These are phyloP conservation scores for Talaromyces wortmannii DNA, from an alignment of 495 filamentous ascomycete species.

Conservation along the genomic window DNA sequence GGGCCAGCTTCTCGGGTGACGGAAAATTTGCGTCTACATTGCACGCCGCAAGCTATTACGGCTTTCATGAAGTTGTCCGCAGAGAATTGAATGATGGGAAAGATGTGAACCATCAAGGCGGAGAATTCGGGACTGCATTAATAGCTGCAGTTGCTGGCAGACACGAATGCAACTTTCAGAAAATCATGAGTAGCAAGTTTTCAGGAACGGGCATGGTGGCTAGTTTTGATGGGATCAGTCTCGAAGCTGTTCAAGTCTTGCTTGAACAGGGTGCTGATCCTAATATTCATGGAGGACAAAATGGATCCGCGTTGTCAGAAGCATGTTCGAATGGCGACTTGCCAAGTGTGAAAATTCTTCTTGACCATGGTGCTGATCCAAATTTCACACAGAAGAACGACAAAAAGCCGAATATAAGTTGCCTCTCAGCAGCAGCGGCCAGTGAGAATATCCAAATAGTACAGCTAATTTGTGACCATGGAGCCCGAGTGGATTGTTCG, in stretches of 20 bases:
- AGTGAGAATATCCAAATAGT: neutral
- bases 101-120: conserved; percentile 7
- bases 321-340: neutral
- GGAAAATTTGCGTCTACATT: neutral
- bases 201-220: too few relatives aligned
- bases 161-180: neutral
- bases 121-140: conserved; percentile 11
- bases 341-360: neutral
- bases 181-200: too few relatives aligned
- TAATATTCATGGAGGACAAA: neutral
- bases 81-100: neutral
- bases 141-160: conserved; percentile 7
- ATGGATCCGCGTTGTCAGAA: neutral
- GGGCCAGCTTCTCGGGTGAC: neutral
- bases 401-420: neutral
- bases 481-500: neutral
- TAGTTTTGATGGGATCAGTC: neutral
- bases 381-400: neutral
- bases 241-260: conserved; percentile 9
- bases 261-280: conserved; percentile 11
- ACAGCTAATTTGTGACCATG: neutral
- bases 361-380: conserved; percentile 16
- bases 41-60: conserved; percentile 4
- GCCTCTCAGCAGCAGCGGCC: neutral
- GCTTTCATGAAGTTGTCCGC: conserved; percentile 3